Percentiles rank a stretch among this genome's conserved stretches.
These are phyloP conservation scores for Floccularia luteovirens DNA, from an alignment of 768 basidiomycete genomes.

Conservation along the genomic window DNA sequence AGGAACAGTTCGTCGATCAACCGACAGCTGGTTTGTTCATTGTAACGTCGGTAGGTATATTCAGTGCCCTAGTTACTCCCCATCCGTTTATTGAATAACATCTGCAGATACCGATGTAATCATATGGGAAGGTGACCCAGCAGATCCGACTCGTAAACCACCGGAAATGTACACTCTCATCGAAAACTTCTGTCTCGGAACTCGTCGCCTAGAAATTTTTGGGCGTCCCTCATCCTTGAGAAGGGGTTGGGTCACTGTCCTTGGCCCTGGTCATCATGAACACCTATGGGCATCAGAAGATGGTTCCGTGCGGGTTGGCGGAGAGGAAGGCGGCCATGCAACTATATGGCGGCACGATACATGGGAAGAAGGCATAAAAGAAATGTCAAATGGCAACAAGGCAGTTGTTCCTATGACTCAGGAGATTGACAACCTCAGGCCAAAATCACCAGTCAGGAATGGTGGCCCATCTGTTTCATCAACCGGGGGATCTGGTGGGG, in stretches of 20 bases:
- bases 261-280: conserved; percentile 56
- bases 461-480: conserved; percentile 10
- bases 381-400: conserved; percentile 45
- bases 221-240: conserved; percentile 67
- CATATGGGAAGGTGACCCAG: conserved; percentile 89
- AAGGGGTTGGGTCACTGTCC: conserved; percentile 89
- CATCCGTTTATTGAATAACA: background rate
- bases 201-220: conserved; percentile 86
- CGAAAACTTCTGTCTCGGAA: conserved; percentile 96
- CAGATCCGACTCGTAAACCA: conserved; percentile 81
- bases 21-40: conserved; percentile 95
- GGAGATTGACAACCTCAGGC: conserved; percentile 80
- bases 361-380: conserved; percentile 60
- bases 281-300: conserved; percentile 29
- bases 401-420: conserved; percentile 62
- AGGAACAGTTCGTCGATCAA: conserved; percentile 91
- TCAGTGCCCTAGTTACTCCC: conserved; percentile 2
- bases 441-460: conserved; percentile 70
- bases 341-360: conserved; percentile 51
- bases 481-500: conserved; percentile 1
- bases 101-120: conserved; percentile 86
- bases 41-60: conserved; percentile 85
- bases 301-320: conserved; percentile 28
- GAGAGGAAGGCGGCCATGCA: conserved; percentile 32
- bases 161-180: conserved; percentile 95